Base-by-base conservation (phyloP, 2,329 filamentous ascomycete genomes). In the Microcera coccophila region DNA sequence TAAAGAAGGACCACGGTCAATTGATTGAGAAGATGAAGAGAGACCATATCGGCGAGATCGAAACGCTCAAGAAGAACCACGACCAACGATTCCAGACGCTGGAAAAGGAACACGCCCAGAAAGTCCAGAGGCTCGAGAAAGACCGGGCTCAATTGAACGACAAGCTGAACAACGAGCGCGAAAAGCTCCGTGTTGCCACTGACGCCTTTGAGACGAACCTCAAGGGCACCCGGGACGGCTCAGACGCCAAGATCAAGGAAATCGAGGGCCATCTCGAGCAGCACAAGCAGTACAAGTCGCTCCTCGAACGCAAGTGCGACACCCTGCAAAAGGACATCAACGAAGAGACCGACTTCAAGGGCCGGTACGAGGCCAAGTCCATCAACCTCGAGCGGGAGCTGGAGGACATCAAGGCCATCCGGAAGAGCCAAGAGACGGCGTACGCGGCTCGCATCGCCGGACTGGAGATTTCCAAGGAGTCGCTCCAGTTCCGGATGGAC, bases 391-490 rank as follows among this genome's bases (percentile, higher is more conserved):
- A 60, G 39, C 37, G 57, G 2, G 57, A 60, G 38, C 47, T 60
- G 0, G 48, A 50, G 3, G 57, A 60, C 20, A 39, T 59, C 36
- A 49, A 46, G 19, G 35, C 45, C n/a, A 60, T 60, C 14, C 36
- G 51, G 15, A 57, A 59, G 44, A 49, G 50, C 10, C 54, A 58
- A 4, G 53, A 59, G 39, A 58, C 47, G 1, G 51, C 57, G 10
- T 60, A 57, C 4, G 48, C 42, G 19, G 55, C 57, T 8, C 57
- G 52, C 10, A 52, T 60, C 8, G 49, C 57, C 2, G 52, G 49
- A 4, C 48, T 60, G 21, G 57, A 60, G 37, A 59, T 60, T 22
- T 59, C 57, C 9, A 50, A 59, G 36, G 57, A 60, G 38, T 51
- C 57, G 1, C 39, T 59, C 40, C 48, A 59, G 29, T 53, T 58